Base-by-base conservation (phyloP, 1,284 basidiomycete species). In the Neonothopanus nambi region DNA sequence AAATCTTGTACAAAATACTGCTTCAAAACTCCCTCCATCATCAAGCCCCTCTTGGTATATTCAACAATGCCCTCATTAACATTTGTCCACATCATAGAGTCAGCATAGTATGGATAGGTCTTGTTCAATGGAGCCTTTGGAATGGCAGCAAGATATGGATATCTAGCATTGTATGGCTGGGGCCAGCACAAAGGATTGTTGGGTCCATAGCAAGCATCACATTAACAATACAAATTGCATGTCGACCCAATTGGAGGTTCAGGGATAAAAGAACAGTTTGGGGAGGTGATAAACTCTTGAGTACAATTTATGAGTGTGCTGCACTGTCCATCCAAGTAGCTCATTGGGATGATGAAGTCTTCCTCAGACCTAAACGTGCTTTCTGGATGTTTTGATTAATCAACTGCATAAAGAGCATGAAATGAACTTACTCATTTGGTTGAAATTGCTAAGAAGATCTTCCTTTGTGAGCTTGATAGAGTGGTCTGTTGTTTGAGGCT, bases 231-330 rank as follows among this genome's bases (percentile, higher is more conserved):
- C 13, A 52, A 24, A 46, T 52, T 33, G 2, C 51, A 18, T n/a
- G 43, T 52, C 5, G 51, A 52, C 6, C 51, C 51, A 15, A 51
- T 40, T 20, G 8, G 38, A 40, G 38, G 51, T 5, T 20, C 6
- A 3, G 30, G 43, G 18, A 52, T 46, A 23, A 33, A 13, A 3
- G n/a, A 6, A 17, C 40, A 20, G 21, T 52, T 52, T n/a, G n/a
- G n/a, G n/a, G n/a, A n/a, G n/a, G n/a, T n/a, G n/a, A n/a, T n/a
- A n/a, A n/a, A n/a, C n/a, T n/a, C n/a, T n/a, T n/a, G n/a, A n/a
- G n/a, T n/a, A n/a, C n/a, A n/a, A n/a, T n/a, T n/a, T n/a, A n/a
- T n/a, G n/a, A n/a, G n/a, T n/a, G n/a, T n/a, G n/a, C n/a, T n/a
- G n/a, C n/a, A n/a, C n/a, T n/a, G n/a, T n/a, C n/a, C n/a, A n/a